These are phyloP conservation scores for Mangifera indica DNA, from an alignment of 345 rosid genomes.

Conservation along the genomic window DNA sequence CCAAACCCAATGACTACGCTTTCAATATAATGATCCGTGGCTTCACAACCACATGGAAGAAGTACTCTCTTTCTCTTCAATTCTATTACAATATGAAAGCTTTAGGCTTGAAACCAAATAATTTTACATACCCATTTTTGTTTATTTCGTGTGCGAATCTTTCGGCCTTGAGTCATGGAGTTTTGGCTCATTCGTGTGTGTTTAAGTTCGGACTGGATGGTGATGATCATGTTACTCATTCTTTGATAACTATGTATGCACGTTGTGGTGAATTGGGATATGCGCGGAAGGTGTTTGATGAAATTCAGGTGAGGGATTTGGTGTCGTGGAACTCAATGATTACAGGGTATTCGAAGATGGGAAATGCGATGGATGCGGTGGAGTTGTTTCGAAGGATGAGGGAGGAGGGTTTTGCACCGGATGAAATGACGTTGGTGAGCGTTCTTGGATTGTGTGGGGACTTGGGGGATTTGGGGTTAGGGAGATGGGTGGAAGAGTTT, in stretches of 20 bases:
- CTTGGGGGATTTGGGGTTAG: conserved; percentile 65
- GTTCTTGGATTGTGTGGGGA: conserved; percentile 70
- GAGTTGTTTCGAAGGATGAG: conserved; percentile 62
- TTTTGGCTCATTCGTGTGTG: conserved; percentile 53
- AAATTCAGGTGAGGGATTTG: conserved; percentile 52
- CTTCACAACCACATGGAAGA: conserved; percentile 53
- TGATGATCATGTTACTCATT: conserved; percentile 60
- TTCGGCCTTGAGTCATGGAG: conserved; percentile 44
- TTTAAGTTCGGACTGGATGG: conserved; percentile 54
- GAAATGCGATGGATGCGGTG: conserved; percentile 56
- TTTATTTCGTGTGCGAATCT: conserved; percentile 63
- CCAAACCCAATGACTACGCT: conserved; percentile 58
- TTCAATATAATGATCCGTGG: conserved; percentile 87
- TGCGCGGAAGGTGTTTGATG: conserved; percentile 77
- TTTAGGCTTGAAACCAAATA: conserved; percentile 55
- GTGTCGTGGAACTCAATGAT: conserved; percentile 96
- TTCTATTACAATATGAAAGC: conserved; percentile 56
- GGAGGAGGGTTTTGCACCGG: conserved; percentile 58
- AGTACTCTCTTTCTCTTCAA: conserved; percentile 39
- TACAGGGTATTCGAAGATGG: conserved; percentile 73
- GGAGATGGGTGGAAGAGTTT: conserved; percentile 57
- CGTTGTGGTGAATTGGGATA: conserved; percentile 34
- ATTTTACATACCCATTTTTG: conserved; percentile 75
- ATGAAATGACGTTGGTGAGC: conserved; percentile 81
- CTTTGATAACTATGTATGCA: conserved; percentile 61